Conservation (phyloP, 2,329 filamentous ascomycete genomes). For the Ophiostoma piceae region DNA sequence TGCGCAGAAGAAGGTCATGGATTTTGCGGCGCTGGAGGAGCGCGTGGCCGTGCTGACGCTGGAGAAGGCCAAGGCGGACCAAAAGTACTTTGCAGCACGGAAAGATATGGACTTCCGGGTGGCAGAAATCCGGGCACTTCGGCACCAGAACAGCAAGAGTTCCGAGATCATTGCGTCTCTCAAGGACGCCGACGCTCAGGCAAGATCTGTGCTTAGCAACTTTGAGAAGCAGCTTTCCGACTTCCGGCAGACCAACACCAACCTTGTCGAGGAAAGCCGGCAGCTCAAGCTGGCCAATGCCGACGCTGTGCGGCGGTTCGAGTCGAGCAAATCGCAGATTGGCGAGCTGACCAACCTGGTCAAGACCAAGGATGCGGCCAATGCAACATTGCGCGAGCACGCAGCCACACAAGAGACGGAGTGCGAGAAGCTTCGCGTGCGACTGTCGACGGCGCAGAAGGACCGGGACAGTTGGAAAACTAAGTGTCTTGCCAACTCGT, state of each 20-base stretch:
- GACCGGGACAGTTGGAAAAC: conserved; percentile 81
- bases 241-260: conserved; percentile 70
- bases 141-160: conserved; percentile 79
- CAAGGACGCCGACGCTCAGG: conserved; percentile 81
- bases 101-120: conserved; percentile 86
- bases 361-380: conserved; percentile 65
- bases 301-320: conserved; percentile 64
- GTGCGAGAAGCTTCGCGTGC: conserved; percentile 70
- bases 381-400: conserved; percentile 48
- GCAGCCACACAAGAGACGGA: conserved; percentile 65
- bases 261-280: conserved; percentile 66
- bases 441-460: conserved; percentile 72
- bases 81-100: conserved; percentile 95
- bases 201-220: conserved; percentile 69
- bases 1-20: conserved; percentile 80
- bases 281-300: conserved; percentile 65
- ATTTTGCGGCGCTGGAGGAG: conserved; percentile 71
- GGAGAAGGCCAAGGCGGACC: conserved; percentile 93
- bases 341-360: conserved; percentile 69
- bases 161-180: conserved; percentile 89
- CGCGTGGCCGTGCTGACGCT: conserved; percentile 67
- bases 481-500: conserved; percentile 74
- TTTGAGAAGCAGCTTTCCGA: conserved; percentile 88
- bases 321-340: conserved; percentile 70
- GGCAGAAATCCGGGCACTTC: conserved; percentile 70